phyloP scores from a whole-genome alignment of 1,284 basidiomycete species.

The Boletus smithii region DNA sequence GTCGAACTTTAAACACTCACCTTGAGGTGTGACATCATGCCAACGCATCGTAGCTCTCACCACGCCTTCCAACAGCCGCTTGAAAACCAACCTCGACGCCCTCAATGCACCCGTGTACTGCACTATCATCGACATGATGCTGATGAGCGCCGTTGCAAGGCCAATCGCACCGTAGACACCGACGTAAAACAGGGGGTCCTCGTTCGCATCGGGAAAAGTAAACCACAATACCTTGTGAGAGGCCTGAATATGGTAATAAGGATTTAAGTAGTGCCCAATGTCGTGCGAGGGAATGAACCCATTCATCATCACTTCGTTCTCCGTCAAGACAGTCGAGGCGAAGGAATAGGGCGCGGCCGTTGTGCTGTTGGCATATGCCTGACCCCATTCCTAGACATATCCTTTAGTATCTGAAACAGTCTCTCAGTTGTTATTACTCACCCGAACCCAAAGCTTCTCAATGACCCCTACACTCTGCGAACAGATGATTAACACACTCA shows the following conservation, averaged over 20 bases:
- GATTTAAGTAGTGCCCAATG: slow-evolving; percentile 12
- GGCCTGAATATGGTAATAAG: slow-evolving; percentile 16
- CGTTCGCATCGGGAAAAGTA: slow-evolving; percentile 41
- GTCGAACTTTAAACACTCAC: slow-evolving; percentile 13
- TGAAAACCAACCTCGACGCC: slow-evolving; percentile 47
- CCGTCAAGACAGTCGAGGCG: slow-evolving; percentile 27
- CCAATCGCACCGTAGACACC: slow-evolving; percentile 47
- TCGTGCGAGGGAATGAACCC: slow-evolving; percentile 21
- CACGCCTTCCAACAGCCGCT: slow-evolving; percentile 40
- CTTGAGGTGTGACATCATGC: slow-evolving; percentile 49
- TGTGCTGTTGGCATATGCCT: slow-evolving; percentile 37
- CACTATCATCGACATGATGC: slow-evolving; percentile 35
- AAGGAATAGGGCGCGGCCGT: slow-evolving; percentile 20
- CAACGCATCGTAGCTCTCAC: slow-evolving; percentile 53
- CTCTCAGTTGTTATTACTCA: slow-evolving; percentile 1
- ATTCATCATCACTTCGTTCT: slow-evolving; percentile 32
- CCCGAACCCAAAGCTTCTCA: slow-evolving; percentile 56
- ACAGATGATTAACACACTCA: slow-evolving; percentile 35
- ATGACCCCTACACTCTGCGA: slow-evolving; percentile 38
- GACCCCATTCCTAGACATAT: slow-evolving; percentile 42
- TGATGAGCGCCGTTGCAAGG: slow-evolving; percentile 37
- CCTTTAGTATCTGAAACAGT: neutral
- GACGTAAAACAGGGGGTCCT: slow-evolving; percentile 51
- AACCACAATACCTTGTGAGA: slow-evolving; percentile 20
- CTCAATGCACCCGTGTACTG: slow-evolving; percentile 49